Conservation (phyloP, 2,329 filamentous ascomycete species). For the Tolypocladium tundrense region DNA sequence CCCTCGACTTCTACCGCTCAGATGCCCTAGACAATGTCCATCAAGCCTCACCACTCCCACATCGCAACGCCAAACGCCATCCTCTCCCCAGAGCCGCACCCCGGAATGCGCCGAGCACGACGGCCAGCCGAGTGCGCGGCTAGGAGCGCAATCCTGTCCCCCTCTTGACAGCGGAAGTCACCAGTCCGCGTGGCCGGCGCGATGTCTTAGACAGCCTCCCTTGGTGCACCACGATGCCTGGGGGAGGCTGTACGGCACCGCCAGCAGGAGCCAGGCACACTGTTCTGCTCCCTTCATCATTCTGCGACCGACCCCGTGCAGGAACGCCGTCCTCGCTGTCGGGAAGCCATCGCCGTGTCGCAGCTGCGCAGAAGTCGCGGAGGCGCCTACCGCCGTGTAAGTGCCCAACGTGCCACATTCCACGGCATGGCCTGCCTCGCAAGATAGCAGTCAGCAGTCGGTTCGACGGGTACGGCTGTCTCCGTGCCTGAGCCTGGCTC, state of each 20-base stretch:
- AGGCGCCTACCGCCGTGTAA: neutral
- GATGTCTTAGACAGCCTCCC: neutral
- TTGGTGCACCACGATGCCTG: neutral
- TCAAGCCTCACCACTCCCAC: no score
- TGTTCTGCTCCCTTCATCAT: neutral
- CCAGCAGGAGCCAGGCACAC: neutral
- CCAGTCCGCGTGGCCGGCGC: neutral
- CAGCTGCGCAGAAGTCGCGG: neutral
- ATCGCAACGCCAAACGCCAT: no score
- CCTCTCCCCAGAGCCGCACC: no score
- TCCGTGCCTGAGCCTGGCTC: constrained; percentile 1
- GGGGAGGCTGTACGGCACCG: neutral
- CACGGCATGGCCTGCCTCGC: neutral
- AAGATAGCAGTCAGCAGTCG: neutral
- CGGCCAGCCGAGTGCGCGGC: no score
- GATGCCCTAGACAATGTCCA: neutral
- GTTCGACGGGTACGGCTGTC: neutral
- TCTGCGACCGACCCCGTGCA: neutral
- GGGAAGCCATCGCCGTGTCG: neutral
- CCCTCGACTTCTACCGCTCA: neutral
- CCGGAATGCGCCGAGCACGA: no score
- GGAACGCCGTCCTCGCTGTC: neutral
- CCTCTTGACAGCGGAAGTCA: neutral
- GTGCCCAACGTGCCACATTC: neutral
- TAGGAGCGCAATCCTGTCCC: neutral